phyloP scores from a whole-genome alignment of 2,329 filamentous ascomycete genomes.

The Cucurbitaria berberidis region DNA sequence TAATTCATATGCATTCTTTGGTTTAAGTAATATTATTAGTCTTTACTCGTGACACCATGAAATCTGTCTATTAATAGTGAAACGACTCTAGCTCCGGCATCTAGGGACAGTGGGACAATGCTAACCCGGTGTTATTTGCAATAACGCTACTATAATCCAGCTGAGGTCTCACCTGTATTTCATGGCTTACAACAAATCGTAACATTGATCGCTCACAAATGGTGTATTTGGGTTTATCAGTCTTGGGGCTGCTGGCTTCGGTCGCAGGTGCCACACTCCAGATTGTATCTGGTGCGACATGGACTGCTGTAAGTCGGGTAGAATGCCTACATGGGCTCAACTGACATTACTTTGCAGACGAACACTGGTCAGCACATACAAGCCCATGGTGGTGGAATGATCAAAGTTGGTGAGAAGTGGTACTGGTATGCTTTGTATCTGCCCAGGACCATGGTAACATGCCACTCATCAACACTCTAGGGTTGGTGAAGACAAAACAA shows the following conservation, averaged over 20 bases:
- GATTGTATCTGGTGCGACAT: slow-evolving; percentile 49
- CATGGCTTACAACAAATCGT: neutral
- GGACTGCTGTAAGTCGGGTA: slow-evolving; percentile 39
- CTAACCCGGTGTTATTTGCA: slow-evolving; percentile 1
- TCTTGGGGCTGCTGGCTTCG: slow-evolving; percentile 23
- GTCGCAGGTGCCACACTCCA: slow-evolving; percentile 42
- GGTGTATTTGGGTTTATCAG: slow-evolving; percentile 18
- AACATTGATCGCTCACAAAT: slow-evolving; percentile 18
- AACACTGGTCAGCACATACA: slow-evolving; percentile 64
- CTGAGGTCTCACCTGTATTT: neutral
- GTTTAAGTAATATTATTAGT: slow-evolving; percentile 5
- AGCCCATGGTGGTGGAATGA: slow-evolving; percentile 70
- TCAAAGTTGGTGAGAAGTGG: slow-evolving; percentile 63
- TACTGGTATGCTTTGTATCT: slow-evolving; percentile 53
- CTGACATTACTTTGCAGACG: slow-evolving; percentile 27
- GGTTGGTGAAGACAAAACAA: slow-evolving; percentile 72
- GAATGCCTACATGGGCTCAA: neutral
- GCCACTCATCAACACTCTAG: slow-evolving; percentile 47
- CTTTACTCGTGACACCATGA: slow-evolving; percentile 17
- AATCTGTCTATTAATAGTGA: slow-evolving; percentile 16
- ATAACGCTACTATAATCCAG: slow-evolving; percentile 3
- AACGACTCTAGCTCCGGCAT: neutral
- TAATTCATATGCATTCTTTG: slow-evolving; percentile 10
- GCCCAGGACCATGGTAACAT: no score
- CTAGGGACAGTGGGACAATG: neutral